Evolutionary conservation across 805 yeast species (phyloP).

Genomic region (Zygotorulaspora sp.): DNA sequence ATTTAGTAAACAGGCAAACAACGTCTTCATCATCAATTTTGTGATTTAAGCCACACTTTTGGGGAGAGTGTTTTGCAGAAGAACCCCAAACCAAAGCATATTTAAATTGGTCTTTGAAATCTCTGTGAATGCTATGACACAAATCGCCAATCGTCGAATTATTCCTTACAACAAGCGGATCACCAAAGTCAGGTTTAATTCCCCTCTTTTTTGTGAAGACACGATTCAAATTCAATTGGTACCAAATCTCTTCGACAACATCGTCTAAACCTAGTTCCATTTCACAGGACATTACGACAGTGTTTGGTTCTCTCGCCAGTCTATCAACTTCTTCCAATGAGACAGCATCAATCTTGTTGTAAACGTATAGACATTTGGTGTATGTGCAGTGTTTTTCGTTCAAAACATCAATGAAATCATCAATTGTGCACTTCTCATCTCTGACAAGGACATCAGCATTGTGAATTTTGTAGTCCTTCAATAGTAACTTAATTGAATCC

Average conservation of each 20-base stretch:
- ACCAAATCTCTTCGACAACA: constrained; percentile 90
- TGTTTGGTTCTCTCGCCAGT: constrained; percentile 86
- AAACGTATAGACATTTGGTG: constrained; percentile 86
- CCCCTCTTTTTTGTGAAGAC: constrained; percentile 89
- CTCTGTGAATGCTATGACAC: constrained; percentile 89
- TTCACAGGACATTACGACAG: constrained; percentile 92
- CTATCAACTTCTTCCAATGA: constrained; percentile 91
- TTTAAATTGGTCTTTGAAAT: constrained; percentile 85
- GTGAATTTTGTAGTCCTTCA: constrained; percentile 84
- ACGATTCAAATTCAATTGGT: constrained; percentile 71
- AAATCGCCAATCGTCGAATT: constrained; percentile 77
- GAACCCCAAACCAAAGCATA: constrained; percentile 97
- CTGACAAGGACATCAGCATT: constrained; percentile 90
- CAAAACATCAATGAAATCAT: constrained; percentile 86
- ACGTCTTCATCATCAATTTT: constrained; percentile 89
- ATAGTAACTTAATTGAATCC: constrained; percentile 66
- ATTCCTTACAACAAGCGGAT: constrained; percentile 86
- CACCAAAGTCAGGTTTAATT: constrained; percentile 69
- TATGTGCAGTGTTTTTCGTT: constrained; percentile 85
- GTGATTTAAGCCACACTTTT: constrained; percentile 88
- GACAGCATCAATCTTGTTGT: constrained; percentile 93
- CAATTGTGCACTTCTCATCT: constrained; percentile 85
- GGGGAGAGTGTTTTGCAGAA: constrained; percentile 92
- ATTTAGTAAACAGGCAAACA: constrained; percentile 83
- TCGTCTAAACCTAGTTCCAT: constrained; percentile 81